Conservation (phyloP, 768 basidiomycete genomes). For the Kwoniella sp. region DNA sequence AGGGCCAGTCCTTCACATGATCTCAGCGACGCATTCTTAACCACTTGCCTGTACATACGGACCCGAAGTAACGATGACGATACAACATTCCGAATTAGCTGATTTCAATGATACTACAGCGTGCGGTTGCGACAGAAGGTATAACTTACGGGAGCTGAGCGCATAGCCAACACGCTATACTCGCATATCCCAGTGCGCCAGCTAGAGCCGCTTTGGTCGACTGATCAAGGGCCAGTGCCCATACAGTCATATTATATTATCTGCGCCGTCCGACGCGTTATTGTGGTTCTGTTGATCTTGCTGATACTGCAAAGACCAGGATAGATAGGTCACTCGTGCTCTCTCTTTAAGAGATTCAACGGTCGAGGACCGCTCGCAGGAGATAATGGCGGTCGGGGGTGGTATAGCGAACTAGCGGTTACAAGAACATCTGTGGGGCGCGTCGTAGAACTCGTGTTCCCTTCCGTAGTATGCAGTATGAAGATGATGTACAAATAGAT, state of each 20-base stretch:
- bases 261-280: neutral
- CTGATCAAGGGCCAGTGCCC: conserved; percentile 10
- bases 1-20: conserved; percentile 89
- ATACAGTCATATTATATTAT: neutral
- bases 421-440: no score
- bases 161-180: conserved; percentile 52
- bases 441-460: no score
- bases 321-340: neutral
- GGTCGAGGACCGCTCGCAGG: no score
- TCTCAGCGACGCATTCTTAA: conserved; percentile 72
- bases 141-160: conserved; percentile 50
- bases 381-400: no score
- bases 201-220: conserved; percentile 24
- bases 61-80: neutral
- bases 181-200: conserved; percentile 42
- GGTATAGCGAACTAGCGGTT: no score
- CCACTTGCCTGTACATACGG: conserved; percentile 65
- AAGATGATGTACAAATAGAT: no score
- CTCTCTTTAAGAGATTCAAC: no score
- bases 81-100: no score
- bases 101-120: neutral
- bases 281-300: neutral
- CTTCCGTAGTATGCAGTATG: no score
- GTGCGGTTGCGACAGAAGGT: neutral
- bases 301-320: neutral